These are phyloP conservation scores for Apiosordaria backusii DNA, from an alignment of 495 filamentous ascomycete genomes.

Conservation along the genomic window DNA sequence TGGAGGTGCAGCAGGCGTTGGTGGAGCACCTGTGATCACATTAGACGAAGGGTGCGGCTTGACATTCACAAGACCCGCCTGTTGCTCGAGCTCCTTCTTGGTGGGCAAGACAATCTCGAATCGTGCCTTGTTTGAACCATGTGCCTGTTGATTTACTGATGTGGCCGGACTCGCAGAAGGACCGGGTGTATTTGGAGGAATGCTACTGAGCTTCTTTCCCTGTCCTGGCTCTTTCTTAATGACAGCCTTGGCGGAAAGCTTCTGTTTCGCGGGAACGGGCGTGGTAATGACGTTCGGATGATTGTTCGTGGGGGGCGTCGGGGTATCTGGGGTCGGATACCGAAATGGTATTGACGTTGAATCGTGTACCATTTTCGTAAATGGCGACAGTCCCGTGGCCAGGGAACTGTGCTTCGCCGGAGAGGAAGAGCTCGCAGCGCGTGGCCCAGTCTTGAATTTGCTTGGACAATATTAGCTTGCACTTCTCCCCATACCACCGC, in stretches of 20 bases:
- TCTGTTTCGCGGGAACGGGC: conserved; percentile 19
- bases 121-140: conserved; percentile 29
- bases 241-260: conserved; percentile 9
- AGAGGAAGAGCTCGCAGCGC: conserved; percentile 16
- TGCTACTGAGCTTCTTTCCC: conserved; percentile 21
- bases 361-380: conserved; percentile 46
- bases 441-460: conserved; percentile 61
- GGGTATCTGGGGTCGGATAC: conserved; percentile 36
- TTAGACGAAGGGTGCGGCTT: neutral
- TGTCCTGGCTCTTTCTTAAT: conserved; percentile 20
- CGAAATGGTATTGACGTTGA: conserved; percentile 37
- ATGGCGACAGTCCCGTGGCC: conserved; percentile 36
- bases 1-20: neutral
- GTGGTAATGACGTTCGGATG: conserved; percentile 12
- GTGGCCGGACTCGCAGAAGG: neutral
- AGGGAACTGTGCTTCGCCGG: conserved; percentile 19
- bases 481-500: neutral
- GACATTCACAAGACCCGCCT: neutral
- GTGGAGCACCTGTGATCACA: neutral
- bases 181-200: conserved; percentile 13
- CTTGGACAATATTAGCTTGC: conserved; percentile 42
- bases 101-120: conserved; percentile 35
- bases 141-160: conserved; percentile 18
- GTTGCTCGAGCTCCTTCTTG: conserved; percentile 30
- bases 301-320: conserved; percentile 16